Evolutionary conservation across 163 green algal species (phyloP).

Genomic region (Volvox carteri): DNA sequence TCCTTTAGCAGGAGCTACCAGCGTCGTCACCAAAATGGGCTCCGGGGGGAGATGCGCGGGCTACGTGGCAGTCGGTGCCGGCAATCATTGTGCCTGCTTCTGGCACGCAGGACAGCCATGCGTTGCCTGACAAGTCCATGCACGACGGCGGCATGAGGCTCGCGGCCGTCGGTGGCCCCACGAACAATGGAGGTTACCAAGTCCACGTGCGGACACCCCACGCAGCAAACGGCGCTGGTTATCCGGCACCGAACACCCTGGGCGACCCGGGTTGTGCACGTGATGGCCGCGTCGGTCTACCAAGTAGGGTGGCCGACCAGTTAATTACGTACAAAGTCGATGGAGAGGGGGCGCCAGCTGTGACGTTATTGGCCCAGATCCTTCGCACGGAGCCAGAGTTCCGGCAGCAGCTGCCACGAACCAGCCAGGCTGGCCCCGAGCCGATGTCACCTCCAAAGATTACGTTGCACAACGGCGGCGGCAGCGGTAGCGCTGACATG

Average conservation of each 20-base stretch:
- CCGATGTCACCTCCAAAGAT: neutral
- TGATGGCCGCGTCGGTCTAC: neutral
- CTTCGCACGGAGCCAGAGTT: neutral
- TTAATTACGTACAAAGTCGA: neutral
- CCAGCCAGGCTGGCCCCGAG: neutral
- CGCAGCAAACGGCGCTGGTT: neutral
- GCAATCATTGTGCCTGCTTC: neutral
- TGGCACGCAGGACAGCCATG: neutral
- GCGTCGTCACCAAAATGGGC: neutral
- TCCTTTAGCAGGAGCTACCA: neutral
- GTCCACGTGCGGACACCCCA: neutral
- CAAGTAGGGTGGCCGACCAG: neutral
- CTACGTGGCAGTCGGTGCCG: slow-evolving; percentile 3
- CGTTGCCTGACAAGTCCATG: neutral
- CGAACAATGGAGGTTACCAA: neutral
- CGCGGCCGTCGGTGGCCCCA: neutral
- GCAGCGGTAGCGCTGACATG: neutral
- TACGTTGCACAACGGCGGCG: neutral
- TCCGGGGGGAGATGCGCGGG: neutral
- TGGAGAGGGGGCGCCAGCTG: neutral
- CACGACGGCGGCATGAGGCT: neutral
- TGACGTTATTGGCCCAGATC: neutral
- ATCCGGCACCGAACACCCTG: neutral
- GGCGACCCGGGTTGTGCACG: too few relatives aligned
- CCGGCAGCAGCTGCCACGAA: neutral